Conservation (phyloP, 306 rosid species). For the Rubus idaeus region DNA sequence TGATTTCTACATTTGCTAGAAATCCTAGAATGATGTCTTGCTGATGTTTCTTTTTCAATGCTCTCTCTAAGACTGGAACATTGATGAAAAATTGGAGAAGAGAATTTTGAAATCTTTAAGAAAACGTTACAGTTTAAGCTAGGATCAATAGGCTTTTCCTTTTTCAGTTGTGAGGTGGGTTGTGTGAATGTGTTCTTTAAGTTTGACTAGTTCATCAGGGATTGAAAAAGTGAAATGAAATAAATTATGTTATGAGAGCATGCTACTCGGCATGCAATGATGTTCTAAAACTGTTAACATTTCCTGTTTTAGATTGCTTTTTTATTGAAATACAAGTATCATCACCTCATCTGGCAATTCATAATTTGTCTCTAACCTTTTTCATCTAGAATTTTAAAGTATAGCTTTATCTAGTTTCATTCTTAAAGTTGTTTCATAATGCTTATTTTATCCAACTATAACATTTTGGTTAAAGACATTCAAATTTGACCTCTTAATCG, state of each 20-base stretch:
- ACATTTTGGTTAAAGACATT: background rate
- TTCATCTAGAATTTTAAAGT: background rate
- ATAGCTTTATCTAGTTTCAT: background rate
- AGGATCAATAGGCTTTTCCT: background rate
- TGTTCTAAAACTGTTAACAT: background rate
- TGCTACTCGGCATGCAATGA: no score
- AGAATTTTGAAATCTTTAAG: background rate
- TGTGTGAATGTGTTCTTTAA: background rate
- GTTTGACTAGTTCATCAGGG: background rate
- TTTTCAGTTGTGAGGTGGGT: background rate
- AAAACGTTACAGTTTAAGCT: background rate
- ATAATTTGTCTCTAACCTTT: background rate
- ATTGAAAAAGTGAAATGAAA: background rate
- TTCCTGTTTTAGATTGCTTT: background rate
- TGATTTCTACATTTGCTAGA: conserved; percentile 5
- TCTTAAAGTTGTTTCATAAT: background rate
- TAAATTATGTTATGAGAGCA: background rate
- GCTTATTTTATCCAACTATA: background rate
- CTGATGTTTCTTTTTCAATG: background rate
- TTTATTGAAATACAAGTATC: background rate
- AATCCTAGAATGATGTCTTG: conserved; percentile 13
- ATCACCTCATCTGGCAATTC: background rate
- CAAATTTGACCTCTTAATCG: background rate
- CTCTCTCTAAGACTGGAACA: background rate
- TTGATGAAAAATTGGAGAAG: background rate